A percentile compares a stretch with the other conserved stretches of the same genome.
phyloP scores from a whole-genome alignment of 352 stramenopile species.

The Stephanocyclus meneghinianus region DNA sequence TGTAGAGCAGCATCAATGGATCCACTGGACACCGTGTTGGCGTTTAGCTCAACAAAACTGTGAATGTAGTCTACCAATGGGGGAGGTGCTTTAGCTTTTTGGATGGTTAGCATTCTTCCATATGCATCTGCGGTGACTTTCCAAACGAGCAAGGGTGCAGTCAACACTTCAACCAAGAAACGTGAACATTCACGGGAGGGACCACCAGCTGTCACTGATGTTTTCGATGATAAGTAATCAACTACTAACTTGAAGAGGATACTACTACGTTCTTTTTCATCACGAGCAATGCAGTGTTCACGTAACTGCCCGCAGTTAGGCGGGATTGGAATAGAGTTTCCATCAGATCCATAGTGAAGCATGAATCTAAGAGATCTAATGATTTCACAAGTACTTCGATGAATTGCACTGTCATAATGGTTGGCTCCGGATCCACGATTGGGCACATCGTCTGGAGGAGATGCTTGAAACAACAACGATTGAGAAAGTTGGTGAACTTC shows the following conservation, averaged over 20 bases:
- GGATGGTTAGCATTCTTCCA: conserved; percentile 2
- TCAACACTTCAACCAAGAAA: conserved; percentile 69
- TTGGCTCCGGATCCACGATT: neutral
- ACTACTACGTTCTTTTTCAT: conserved; percentile 54
- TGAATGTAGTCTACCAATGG: conserved; percentile 49
- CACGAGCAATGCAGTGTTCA: conserved; percentile 53
- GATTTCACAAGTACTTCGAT: conserved; percentile 36
- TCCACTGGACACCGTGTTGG: conserved; percentile 43
- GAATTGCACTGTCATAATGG: conserved; percentile 4
- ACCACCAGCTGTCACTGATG: neutral
- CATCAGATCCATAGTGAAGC: conserved; percentile 57
- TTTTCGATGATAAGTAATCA: conserved; percentile 34
- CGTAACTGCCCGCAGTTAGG: conserved; percentile 40
- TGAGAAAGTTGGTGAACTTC: conserved; percentile 27
- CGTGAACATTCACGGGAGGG: conserved; percentile 43
- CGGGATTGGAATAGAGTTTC: conserved; percentile 56
- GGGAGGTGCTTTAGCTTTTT: conserved; percentile 20
- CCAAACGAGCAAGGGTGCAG: conserved; percentile 75
- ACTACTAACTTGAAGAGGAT: conserved; percentile 55
- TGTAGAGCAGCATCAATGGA: conserved; percentile 41
- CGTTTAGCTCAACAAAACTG: conserved; percentile 43
- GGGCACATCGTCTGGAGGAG: neutral
- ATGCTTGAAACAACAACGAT: conserved; percentile 35
- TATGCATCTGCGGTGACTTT: conserved; percentile 52
- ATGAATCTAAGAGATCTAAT: conserved; percentile 57